Evolutionary conservation across 129 eudicot genomes (phyloP).

Genomic region (Flaveria bidentis): DNA sequence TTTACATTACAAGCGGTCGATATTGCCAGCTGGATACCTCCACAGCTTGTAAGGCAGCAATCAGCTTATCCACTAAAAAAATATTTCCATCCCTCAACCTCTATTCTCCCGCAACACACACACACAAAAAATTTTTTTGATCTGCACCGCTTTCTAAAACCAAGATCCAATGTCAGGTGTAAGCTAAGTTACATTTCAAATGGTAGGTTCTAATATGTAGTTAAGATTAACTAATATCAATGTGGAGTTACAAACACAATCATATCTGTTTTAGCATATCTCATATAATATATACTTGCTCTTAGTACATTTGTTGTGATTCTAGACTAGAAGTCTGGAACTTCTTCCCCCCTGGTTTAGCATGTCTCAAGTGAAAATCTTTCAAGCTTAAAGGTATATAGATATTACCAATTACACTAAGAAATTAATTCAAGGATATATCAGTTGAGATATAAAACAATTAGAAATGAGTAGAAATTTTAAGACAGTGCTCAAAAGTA

Average conservation of each 20-base stretch:
- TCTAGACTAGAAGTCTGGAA: background rate
- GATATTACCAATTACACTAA: background rate
- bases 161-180: background rate
- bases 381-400: background rate
- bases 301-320: slow-evolving; percentile 8
- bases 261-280: slow-evolving; percentile 7
- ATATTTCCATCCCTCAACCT: background rate
- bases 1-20: slow-evolving; percentile 13
- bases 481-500: background rate
- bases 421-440: background rate
- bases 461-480: background rate
- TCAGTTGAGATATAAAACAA: background rate
- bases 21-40: slow-evolving; percentile 16
- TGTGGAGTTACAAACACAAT: slow-evolving; percentile 9
- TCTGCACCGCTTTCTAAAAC: background rate
- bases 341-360: background rate
- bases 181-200: background rate
- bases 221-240: slow-evolving; percentile 13
- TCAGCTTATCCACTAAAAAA: background rate
- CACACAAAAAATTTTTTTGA: background rate
- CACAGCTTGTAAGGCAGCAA: background rate
- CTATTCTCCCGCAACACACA: background rate
- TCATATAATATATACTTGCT: slow-evolving; percentile 1
- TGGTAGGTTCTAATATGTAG: background rate
- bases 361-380: background rate